Conservation (phyloP, 306 rosid species). For the Carpinus viminea region DNA sequence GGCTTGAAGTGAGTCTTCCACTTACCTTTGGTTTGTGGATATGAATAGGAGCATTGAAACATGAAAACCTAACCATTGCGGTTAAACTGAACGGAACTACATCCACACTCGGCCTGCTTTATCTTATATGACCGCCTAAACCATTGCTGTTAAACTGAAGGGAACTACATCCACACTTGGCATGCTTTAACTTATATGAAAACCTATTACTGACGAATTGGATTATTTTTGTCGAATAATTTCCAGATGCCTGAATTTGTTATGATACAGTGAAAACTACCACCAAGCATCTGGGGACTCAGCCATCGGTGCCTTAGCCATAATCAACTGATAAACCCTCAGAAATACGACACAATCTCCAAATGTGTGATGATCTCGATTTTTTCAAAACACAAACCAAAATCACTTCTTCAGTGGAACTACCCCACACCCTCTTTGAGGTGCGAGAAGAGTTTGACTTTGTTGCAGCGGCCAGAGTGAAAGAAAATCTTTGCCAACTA, state of each 20-base stretch:
- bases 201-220: constrained; percentile 37
- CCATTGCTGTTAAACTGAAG: no score
- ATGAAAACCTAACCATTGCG: constrained; percentile 72
- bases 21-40: constrained; percentile 73
- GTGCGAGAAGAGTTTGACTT: constrained; percentile 74
- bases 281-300: constrained; percentile 43
- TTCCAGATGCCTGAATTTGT: constrained; percentile 45
- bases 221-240: constrained; percentile 34
- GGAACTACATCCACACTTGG: no score
- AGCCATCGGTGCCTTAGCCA: constrained; percentile 66
- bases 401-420: constrained; percentile 54
- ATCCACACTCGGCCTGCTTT: constrained; percentile 37
- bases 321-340: constrained; percentile 90
- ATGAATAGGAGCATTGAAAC: constrained; percentile 62
- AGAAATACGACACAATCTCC: constrained; percentile 96
- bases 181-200: constrained; percentile 16
- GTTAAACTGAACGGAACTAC: constrained; percentile 38
- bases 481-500: constrained; percentile 50
- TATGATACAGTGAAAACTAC: constrained; percentile 15
- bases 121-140: no score
- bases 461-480: constrained; percentile 97
- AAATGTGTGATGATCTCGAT: constrained; percentile 75
- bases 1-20: constrained; percentile 15
- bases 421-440: constrained; percentile 96
- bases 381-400: constrained; percentile 56